Conservation (phyloP, 2,329 filamentous ascomycete species). For the Penicillium sp. region DNA sequence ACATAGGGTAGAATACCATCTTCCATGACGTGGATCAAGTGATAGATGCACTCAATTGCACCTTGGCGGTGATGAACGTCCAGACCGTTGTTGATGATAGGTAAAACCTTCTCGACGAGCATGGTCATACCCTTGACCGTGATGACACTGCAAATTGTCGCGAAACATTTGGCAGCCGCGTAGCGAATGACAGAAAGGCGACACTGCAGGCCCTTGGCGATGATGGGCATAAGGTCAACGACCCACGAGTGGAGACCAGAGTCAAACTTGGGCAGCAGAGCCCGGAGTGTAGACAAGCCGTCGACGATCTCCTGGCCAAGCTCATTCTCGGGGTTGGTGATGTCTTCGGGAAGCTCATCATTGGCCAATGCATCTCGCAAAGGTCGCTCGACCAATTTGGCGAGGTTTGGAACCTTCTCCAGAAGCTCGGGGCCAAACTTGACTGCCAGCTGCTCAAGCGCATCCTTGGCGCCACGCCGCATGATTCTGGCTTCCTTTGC, state of each 20-base stretch:
- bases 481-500: conserved; percentile 87
- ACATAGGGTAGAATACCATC: conserved; percentile 95
- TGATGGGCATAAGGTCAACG: conserved; percentile 76
- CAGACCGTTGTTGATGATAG: conserved; percentile 85
- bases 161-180: conserved; percentile 94
- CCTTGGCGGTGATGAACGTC: conserved; percentile 90
- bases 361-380: conserved; percentile 72
- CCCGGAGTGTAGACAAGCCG: conserved; percentile 87
- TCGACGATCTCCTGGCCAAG: conserved; percentile 93
- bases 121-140: conserved; percentile 94
- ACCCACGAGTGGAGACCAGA: conserved; percentile 74
- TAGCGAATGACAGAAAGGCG: conserved; percentile 91
- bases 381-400: conserved; percentile 77
- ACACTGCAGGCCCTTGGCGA: conserved; percentile 85
- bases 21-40: conserved; percentile 97
- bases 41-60: conserved; percentile 92
- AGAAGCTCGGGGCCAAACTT: conserved; percentile 79
- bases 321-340: conserved; percentile 70
- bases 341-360: conserved; percentile 67
- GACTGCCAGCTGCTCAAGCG: conserved; percentile 79
- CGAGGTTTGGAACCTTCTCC: conserved; percentile 79
- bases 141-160: conserved; percentile 95
- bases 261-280: conserved; percentile 88
- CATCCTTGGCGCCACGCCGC: conserved; percentile 89
- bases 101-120: conserved; percentile 87